Evolutionary conservation across 345 rosid genomes (phyloP), one percentile per base, ranked within the genome.

Genomic region (Eucalyptus cladocalyx): DNA sequence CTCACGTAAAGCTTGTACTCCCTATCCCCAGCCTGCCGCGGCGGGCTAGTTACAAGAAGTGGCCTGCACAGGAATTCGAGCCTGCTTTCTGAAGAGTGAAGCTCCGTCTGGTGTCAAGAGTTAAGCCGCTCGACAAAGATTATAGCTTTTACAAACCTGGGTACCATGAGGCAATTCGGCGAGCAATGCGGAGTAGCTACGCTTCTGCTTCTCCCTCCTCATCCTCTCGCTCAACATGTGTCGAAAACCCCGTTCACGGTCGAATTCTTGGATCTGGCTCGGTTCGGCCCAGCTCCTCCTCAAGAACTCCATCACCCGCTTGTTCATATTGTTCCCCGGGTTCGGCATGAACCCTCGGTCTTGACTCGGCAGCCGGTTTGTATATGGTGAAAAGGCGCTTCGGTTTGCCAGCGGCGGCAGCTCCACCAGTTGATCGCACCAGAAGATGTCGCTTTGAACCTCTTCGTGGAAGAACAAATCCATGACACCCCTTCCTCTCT

Each of bases 191-290:
- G 83, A 88, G 93, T 93, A 97, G 67, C 92, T 92, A 23, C 90
- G 89, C 92, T 91, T 95, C 93, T 96, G 98, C 92, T 67, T 94
- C 89, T 91, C 93, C 91, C 99, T 93, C 87, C 99, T 94, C 86
- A 90, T 80, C 91, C 99, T 93, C 89, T 97, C 99, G 81, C 92
- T 94, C 92, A 96, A 80, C 96, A 91, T 94, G 88, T 94, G 98
- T 15, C 89, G 91, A 87, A 90, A 88, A 62, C 93, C 48, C 86
- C 95, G 92, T 6, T 91, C 91, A 56, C 91, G 91, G 51, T 88
- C 94, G n/a, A 89, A 85, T 24, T 90, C 93, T 37, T 50, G 87
- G 48, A 81, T 65, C 49, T 53, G 89, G 62, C 16, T 53, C 88
- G 42, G 80, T 60, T 65, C 56, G 17, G 88, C 86, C 93, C 93